These are phyloP conservation scores for Podospora comata DNA, from an alignment of 495 filamentous ascomycete species.

Conservation along the genomic window DNA sequence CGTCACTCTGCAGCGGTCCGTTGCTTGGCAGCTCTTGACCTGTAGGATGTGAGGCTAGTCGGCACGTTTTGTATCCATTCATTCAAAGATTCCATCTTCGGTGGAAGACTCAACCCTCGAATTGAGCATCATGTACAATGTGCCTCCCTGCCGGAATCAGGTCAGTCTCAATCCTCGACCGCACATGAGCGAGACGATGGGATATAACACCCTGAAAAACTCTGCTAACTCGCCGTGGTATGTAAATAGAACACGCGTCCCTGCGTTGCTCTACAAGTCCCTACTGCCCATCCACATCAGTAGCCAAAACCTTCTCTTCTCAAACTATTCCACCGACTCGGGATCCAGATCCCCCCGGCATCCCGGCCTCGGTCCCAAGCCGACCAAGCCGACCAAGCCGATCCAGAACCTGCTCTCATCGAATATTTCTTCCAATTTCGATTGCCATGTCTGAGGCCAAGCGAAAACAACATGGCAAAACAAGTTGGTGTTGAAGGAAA, in stretches of 20 bases:
- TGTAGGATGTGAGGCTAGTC: background rate
- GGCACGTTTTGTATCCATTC: background rate
- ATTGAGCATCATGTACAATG: background rate
- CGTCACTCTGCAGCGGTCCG: conserved; percentile 11
- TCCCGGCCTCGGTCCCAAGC: background rate
- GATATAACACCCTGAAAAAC: background rate
- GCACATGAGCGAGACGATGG: background rate
- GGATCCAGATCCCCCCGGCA: background rate
- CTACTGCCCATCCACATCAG: background rate
- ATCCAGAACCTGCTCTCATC: background rate
- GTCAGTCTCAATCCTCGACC: background rate
- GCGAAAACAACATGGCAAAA: background rate
- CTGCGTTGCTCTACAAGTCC: background rate
- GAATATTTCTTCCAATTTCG: background rate
- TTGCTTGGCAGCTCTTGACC: conserved; percentile 1
- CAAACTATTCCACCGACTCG: background rate
- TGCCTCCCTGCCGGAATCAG: background rate
- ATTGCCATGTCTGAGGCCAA: background rate
- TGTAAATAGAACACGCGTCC: background rate
- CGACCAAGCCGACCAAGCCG: background rate
- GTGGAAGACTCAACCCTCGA: background rate
- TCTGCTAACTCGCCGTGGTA: background rate
- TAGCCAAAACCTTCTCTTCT: background rate
- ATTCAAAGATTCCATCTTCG: background rate
- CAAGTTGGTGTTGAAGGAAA: background rate